Percentiles rank a stretch among this genome's conserved stretches.
Evolutionary conservation across 2,329 filamentous ascomycete species (phyloP).

Genomic region (Aspergillus candidus): DNA sequence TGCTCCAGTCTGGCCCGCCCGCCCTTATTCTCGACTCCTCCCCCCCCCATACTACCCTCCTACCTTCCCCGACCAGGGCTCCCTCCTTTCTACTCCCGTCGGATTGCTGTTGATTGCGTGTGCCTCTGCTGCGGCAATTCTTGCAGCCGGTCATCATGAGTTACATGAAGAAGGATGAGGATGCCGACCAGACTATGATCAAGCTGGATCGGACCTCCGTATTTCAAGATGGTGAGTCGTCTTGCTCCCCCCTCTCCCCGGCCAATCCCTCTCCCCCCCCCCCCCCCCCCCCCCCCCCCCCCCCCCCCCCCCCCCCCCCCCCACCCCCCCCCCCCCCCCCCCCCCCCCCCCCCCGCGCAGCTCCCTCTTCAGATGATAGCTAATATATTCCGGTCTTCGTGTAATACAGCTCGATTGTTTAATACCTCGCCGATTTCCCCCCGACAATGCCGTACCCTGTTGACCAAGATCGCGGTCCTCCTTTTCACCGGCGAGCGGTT

Average conservation of each 20-base stretch:
- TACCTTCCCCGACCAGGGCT: conserved; percentile 16
- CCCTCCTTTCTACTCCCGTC: conserved; percentile 5
- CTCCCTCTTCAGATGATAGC: conserved; percentile 17
- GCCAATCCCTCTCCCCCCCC: no score
- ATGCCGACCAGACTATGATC: conserved; percentile 86
- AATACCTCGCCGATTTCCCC: conserved; percentile 96
- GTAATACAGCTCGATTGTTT: conserved; percentile 74
- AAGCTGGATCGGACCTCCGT: conserved; percentile 97
- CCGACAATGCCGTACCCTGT: conserved; percentile 90
- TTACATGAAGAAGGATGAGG: conserved; percentile 99
- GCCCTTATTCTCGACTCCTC: conserved; percentile 14
- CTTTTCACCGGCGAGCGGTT: conserved; percentile 97
- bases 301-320: no score
- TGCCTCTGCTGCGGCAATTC: conserved; percentile 23
- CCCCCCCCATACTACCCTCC: conserved; percentile 19
- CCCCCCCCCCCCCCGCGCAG: conserved; percentile 18
- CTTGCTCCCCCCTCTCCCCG: not conserved
- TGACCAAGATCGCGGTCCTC: conserved; percentile 94
- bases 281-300: no score
- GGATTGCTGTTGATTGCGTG: conserved; percentile 8
- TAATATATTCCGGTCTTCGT: conserved; percentile 9
- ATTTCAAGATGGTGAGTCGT: conserved; percentile 84
- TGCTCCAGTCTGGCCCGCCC: conserved; percentile 9
- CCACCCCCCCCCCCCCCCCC: no score
- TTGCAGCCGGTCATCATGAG: conserved; percentile 58